A percentile compares a stretch with the other conserved stretches of the same genome.
Conservation (phyloP, 139 green algal species). For the Haematococcus sp. region DNA sequence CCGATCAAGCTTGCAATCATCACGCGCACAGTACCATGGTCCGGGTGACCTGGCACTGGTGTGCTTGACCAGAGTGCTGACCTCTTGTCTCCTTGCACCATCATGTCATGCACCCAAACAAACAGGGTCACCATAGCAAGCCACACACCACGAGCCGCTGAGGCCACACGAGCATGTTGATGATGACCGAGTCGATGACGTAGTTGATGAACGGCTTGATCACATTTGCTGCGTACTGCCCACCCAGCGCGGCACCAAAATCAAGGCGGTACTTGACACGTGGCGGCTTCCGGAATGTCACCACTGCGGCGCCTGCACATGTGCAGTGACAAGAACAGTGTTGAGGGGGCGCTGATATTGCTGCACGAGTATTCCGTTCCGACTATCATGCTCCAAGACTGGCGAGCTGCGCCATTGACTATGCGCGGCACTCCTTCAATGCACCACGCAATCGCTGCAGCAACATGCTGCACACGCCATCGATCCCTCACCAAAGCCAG, state of each 20-base stretch:
- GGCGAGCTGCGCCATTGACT: background rate
- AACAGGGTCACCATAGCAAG: no score
- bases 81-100: no score
- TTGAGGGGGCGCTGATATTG: background rate
- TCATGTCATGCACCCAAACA: no score
- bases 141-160: constrained; percentile 42
- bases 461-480: background rate
- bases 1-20: no score
- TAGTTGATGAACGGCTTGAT: constrained; percentile 49
- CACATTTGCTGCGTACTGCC: constrained; percentile 22
- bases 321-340: background rate
- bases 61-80: no score
- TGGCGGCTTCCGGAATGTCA: constrained; percentile 33
- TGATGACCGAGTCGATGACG: constrained; percentile 41
- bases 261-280: constrained; percentile 45
- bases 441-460: no score
- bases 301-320: constrained; percentile 44
- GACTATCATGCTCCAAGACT: background rate
- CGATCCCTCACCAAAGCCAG: constrained; percentile 80
- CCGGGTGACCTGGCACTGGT: no score
- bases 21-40: no score
- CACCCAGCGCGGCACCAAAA: constrained; percentile 46
- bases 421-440: no score
- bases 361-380: background rate
- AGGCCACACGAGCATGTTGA: constrained; percentile 52